Percentiles rank a stretch among this genome's conserved stretches.
Evolutionary conservation across 768 basidiomycete species (phyloP).

Genomic region (Mycena rosella): DNA sequence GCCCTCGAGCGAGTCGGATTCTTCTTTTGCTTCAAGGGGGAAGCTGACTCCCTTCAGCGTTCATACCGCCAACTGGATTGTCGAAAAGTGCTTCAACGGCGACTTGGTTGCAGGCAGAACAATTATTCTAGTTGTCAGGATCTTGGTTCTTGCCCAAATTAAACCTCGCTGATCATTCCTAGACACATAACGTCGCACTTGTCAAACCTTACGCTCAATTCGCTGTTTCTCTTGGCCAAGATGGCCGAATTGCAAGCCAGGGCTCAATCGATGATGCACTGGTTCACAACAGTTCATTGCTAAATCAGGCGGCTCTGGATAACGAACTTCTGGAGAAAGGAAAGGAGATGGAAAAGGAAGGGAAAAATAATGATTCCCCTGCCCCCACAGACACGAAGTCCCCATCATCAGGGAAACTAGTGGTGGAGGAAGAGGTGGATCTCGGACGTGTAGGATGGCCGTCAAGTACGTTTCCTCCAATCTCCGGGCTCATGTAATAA

Average conservation of each 20-base stretch:
- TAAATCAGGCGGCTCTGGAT: constrained; percentile 18
- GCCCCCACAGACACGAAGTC: constrained; percentile 35
- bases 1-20: constrained; percentile 58
- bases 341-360: constrained; percentile 31
- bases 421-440: constrained; percentile 72
- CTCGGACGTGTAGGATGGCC: constrained; percentile 68
- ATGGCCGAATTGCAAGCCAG: constrained; percentile 65
- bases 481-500: not conserved
- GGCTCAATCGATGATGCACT: constrained; percentile 64
- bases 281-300: constrained; percentile 50
- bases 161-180: not conserved
- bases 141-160: not conserved
- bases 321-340: constrained; percentile 42
- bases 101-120: constrained; percentile 85
- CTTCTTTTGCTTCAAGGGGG: not conserved
- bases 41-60: too few species aligned
- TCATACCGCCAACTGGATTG: constrained; percentile 86
- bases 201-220: constrained; percentile 16
- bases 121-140: constrained; percentile 79
- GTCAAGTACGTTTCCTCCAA: constrained; percentile 1
- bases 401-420: constrained; percentile 62
- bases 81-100: constrained; percentile 84
- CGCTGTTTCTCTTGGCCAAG: constrained; percentile 61
- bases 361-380: constrained; percentile 40
- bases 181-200: constrained; percentile 56